phyloP scores from a whole-genome alignment of 139 green algal species.

The Closterium sp. region DNA sequence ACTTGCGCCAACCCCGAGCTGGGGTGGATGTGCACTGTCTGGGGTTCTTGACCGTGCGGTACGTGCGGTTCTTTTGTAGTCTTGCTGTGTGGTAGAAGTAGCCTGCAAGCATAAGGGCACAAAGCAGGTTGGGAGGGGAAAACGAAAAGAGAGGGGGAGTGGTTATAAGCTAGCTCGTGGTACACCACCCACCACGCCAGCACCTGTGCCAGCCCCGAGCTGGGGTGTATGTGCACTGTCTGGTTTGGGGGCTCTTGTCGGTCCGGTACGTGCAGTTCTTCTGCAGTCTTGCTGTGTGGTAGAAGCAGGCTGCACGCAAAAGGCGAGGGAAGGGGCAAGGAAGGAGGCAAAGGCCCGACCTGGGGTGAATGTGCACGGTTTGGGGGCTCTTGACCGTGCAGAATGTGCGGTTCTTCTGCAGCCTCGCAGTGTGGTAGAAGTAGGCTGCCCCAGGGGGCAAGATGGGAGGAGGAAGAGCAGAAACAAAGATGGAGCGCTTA shows the following conservation, averaged over 20 bases:
- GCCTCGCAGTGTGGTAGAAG: too few species aligned
- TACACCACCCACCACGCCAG: slow-evolving; percentile 77
- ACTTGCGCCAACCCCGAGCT: slow-evolving; percentile 66
- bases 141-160: background rate
- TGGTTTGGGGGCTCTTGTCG: slow-evolving; percentile 88
- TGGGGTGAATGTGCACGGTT: too few species aligned
- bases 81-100: slow-evolving; percentile 94
- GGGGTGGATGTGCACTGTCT: slow-evolving; percentile 95
- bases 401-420: too few species aligned
- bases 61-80: slow-evolving; percentile 84
- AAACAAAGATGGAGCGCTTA: too few species aligned
- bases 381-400: too few species aligned
- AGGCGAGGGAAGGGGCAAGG: too few species aligned
- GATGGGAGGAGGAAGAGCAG: too few species aligned
- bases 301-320: slow-evolving; percentile 80
- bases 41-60: slow-evolving; percentile 93
- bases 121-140: background rate
- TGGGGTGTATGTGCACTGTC: slow-evolving; percentile 87
- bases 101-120: slow-evolving; percentile 1
- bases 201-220: slow-evolving; percentile 68
- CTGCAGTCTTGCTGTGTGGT: slow-evolving; percentile 80
- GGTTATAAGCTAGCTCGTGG: too few species aligned
- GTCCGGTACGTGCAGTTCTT: slow-evolving; percentile 87
- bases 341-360: too few species aligned
- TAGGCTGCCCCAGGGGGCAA: too few species aligned